Conservation (phyloP, 345 rosid species). For the Camelina neglecta region DNA sequence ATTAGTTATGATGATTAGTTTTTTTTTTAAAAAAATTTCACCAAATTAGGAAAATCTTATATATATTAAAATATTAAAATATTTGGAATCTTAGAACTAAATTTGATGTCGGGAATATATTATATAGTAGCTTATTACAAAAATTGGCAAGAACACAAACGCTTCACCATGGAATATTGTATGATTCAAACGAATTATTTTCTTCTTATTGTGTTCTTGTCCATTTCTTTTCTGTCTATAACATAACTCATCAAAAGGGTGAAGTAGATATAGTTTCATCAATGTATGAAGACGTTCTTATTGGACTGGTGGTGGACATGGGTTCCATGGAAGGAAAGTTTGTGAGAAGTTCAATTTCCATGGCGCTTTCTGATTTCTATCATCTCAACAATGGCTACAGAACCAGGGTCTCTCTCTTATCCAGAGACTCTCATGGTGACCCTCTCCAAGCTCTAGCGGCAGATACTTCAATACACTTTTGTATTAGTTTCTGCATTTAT, state of each 20-base stretch:
- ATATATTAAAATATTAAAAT: background rate
- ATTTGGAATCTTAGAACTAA: background rate
- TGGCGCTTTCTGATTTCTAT: constrained; percentile 1
- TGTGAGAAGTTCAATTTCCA: background rate
- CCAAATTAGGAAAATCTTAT: too few species aligned
- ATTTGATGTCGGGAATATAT: background rate
- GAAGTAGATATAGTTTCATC: background rate
- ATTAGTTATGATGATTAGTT: too few species aligned
- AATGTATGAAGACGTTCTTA: background rate
- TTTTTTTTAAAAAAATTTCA: too few species aligned
- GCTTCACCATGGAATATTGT: background rate
- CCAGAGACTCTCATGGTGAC: background rate
- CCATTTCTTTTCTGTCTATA: background rate
- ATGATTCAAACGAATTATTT: background rate
- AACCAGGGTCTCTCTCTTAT: background rate
- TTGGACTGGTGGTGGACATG: background rate
- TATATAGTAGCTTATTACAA: background rate
- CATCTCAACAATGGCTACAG: background rate
- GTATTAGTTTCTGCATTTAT: background rate
- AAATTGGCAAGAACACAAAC: background rate
- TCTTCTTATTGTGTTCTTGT: background rate
- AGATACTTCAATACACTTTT: background rate
- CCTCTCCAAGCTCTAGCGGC: background rate
- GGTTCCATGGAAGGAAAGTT: background rate
- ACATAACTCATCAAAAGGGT: background rate